Evolutionary conservation across 169 alveolate species (phyloP), one percentile per base, ranked within the genome.

Genomic region (Blepharisma undulans): DNA sequence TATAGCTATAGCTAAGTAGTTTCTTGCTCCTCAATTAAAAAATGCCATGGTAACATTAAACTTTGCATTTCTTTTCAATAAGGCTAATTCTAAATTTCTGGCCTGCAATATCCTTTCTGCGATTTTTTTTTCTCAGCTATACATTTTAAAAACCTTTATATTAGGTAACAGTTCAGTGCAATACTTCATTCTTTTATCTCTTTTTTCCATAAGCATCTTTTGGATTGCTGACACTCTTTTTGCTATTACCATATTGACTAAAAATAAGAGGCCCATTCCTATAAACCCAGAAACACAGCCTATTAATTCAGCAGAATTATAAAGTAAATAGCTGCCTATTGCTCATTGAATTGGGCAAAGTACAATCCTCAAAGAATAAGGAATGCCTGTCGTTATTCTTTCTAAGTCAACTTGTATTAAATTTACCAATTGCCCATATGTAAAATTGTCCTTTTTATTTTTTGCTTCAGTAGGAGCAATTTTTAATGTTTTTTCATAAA

Each of bases 341-440:
- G 18, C 25, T 10, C 25, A 71, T 71, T 86, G 80, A 19, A 86
- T 25, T 16, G 91, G 91, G 85, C 91, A 86, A 21, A 48, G n/a
- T 10, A 72, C 8, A 71, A 71, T 59, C 18, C 91, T 27, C 22
- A 71, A 10, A 7, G 84, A 66, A 25, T 71, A 86, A 71, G 84
- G 84, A 27, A 72, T 29, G 1, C 36, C 25, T 14, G 8, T 30
- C 12, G 66, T 14, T 12, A 86, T 71, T 72, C 84, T 86, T 19
- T 19, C 36, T 27, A 86, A 71, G 36, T 86, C 91, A 22, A 86
- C 91, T 72, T 86, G 84, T 59, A 86, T 86, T 32, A 86, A 25
- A 66, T 86, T 86, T 21, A 72, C 48, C 21, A 86, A 21, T 36
- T 61, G 34, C 18, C 85, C 80, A 25, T 71, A 86, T n/a, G 80